Base-by-base conservation (phyloP, 1,284 basidiomycete species). In the Ustilago loliicola region DNA sequence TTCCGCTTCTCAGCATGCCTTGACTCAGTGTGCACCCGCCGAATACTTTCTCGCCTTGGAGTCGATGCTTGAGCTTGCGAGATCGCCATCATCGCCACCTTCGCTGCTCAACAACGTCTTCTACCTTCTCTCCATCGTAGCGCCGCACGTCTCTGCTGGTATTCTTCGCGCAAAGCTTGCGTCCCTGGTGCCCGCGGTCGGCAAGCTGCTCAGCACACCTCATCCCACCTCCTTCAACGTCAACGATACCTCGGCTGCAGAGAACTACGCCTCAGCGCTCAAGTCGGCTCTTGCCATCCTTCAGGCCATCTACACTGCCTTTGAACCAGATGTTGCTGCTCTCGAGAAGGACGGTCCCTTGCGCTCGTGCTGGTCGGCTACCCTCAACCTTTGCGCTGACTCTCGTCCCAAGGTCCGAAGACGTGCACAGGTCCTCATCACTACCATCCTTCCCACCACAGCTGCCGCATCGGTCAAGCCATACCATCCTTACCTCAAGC, bases 321-420 rank as follows among this genome's bases (percentile, higher is more conserved):
- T 2, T 91, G 93, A 80, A 92, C 90, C 80, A 88, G 88, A 73
- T 91, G 89, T 61, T 3, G 30, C 74, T 5, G 29, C 66, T 8
- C 79, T 86, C 54, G 76, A 81, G 52, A 78, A 66, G 30, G 77
- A 85, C 47, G 66, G 65, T 11, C 72, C 72, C 1, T 64, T 84
- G 36, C 70, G 70, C 11, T 76, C 73, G 2, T 83, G 80, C 81
- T 91, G 88, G 86, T 87, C 84, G 90, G 93, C 79, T 91, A 88
- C 96, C 54, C 88, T 99, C 54, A 91, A 93, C 69, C 88, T 98
- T 57, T 92, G 91, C 79, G 89, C 95, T 57, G 96, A 99, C 88
- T 90, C 92, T 1, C 89, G 96, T 52, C 96, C 97, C 40, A 98
- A 99, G 88, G 94, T 99, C 54, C 91, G 97, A 66, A 95, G 92